phyloP scores from a whole-genome alignment of 225 moss, liverwort and hornwort species.

The Sphagnum contortum region DNA sequence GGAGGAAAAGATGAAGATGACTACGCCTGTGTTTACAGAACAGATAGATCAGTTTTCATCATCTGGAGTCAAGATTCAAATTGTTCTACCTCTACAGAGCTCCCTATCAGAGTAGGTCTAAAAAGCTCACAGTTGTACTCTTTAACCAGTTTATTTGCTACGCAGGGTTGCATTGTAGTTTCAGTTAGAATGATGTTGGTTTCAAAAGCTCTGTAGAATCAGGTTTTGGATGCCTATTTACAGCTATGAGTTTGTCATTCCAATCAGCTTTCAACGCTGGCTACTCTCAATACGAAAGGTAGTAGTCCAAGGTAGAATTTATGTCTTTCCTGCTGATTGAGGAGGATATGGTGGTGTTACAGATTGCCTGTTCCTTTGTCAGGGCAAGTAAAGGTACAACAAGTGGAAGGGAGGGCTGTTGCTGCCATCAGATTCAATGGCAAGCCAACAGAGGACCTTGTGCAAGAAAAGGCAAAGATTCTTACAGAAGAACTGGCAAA shows the following conservation, averaged over 20 bases:
- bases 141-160: not conserved
- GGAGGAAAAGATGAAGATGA: conserved; percentile 95
- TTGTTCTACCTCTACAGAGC: conserved; percentile 62
- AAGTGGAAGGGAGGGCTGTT: conserved; percentile 50
- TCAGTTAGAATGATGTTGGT: not conserved
- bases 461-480: conserved; percentile 48
- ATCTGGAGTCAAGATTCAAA: conserved; percentile 52
- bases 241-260: too few species aligned
- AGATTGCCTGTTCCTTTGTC: conserved; percentile 69
- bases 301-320: not conserved
- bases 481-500: conserved; percentile 42
- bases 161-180: not conserved
- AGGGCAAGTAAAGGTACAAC: conserved; percentile 48
- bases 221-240: not conserved
- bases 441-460: conserved; percentile 42
- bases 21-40: conserved; percentile 89
- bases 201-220: not conserved
- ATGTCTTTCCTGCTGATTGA: not conserved
- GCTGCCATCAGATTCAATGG: conserved; percentile 84
- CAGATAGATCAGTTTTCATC: conserved; percentile 27
- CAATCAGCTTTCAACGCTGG: too few species aligned
- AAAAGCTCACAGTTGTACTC: not conserved
- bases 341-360: conserved; percentile 4
- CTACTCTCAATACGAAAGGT: too few species aligned
- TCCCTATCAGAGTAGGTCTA: conserved; percentile 52